A percentile compares a stretch with the other conserved stretches of the same genome.
Evolutionary conservation across 1,139 yeast genomes (phyloP).

Genomic region (Yamadazyma jaroonii): DNA sequence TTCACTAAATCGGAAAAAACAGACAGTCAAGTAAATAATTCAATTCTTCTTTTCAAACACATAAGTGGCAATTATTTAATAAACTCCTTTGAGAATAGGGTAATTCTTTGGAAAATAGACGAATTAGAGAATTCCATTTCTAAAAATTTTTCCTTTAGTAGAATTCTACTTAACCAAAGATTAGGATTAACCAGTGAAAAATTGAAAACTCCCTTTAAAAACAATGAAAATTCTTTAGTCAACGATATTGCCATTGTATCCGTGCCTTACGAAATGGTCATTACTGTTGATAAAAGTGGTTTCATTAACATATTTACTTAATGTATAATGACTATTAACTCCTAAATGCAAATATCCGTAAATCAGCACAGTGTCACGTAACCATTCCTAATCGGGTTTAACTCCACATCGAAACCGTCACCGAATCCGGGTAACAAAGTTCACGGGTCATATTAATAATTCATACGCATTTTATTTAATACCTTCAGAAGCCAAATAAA

Average conservation of each 20-base stretch:
- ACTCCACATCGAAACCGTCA: too few relatives aligned
- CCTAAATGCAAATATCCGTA: too few relatives aligned
- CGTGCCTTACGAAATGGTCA: slow-evolving; percentile 58
- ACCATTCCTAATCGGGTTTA: too few relatives aligned
- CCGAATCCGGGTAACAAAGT: too few relatives aligned
- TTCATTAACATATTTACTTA: slow-evolving; percentile 41
- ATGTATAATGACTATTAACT: neutral
- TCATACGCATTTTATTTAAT: too few relatives aligned
- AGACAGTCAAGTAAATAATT: neutral
- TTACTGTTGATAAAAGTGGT: slow-evolving; percentile 66
- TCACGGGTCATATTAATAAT: too few relatives aligned
- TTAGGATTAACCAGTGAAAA: slow-evolving; percentile 9
- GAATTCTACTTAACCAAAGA: slow-evolving; percentile 9
- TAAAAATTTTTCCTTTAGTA: slow-evolving; percentile 15
- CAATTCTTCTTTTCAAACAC: slow-evolving; percentile 9
- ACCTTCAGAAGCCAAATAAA: too few relatives aligned
- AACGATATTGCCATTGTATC: slow-evolving; percentile 44
- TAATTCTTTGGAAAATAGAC: slow-evolving; percentile 33
- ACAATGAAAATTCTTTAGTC: slow-evolving; percentile 37
- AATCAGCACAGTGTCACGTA: too few relatives aligned
- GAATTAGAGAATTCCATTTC: slow-evolving; percentile 25
- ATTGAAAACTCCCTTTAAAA: slow-evolving; percentile 4
- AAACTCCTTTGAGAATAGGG: slow-evolving; percentile 25
- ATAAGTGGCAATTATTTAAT: slow-evolving; percentile 15
- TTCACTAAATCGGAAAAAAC: neutral